phyloP scores from a whole-genome alignment of 352 stramenopile genomes.

The Pythium monospermum region DNA sequence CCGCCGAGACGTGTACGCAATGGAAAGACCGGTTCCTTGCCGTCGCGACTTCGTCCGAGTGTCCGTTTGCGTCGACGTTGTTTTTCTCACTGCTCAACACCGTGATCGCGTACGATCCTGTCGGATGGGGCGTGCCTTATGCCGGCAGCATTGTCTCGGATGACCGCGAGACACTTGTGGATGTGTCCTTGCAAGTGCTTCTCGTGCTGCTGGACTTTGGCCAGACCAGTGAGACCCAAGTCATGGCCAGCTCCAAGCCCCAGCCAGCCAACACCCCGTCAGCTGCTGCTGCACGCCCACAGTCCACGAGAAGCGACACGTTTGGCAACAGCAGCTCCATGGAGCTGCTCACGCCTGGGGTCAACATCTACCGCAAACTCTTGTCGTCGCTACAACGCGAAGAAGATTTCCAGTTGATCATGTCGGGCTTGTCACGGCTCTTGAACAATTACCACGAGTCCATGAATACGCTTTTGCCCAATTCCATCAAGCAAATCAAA shows the following conservation, averaged over 20 bases:
- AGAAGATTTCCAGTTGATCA: constrained; percentile 92
- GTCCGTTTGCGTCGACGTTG: constrained; percentile 91
- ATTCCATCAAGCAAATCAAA: constrained; percentile 92
- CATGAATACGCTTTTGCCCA: constrained; percentile 92
- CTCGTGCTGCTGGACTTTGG: constrained; percentile 94
- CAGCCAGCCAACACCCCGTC: constrained; percentile 38
- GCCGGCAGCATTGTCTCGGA: constrained; percentile 85
- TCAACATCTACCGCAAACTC: constrained; percentile 68
- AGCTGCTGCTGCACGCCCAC: constrained; percentile 15
- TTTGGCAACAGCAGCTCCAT: constrained; percentile 27
- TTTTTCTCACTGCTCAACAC: constrained; percentile 97
- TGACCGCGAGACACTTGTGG: constrained; percentile 87
- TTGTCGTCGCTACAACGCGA: constrained; percentile 62
- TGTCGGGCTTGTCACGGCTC: constrained; percentile 92
- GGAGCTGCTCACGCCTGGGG: constrained; percentile 6
- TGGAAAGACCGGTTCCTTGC: constrained; percentile 90
- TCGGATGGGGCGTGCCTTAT: constrained; percentile 88
- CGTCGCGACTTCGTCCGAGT: constrained; percentile 86
- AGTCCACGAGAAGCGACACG: constrained; percentile 35
- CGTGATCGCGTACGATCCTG: constrained; percentile 91
- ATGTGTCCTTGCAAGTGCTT: constrained; percentile 90
- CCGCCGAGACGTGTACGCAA: constrained; percentile 88
- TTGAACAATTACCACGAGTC: constrained; percentile 95
- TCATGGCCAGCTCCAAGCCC: constrained; percentile 44
- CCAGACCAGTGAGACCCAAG: constrained; percentile 45